Conservation (phyloP, 2,329 filamentous ascomycete genomes). For the Drechmeria coniospora region DNA sequence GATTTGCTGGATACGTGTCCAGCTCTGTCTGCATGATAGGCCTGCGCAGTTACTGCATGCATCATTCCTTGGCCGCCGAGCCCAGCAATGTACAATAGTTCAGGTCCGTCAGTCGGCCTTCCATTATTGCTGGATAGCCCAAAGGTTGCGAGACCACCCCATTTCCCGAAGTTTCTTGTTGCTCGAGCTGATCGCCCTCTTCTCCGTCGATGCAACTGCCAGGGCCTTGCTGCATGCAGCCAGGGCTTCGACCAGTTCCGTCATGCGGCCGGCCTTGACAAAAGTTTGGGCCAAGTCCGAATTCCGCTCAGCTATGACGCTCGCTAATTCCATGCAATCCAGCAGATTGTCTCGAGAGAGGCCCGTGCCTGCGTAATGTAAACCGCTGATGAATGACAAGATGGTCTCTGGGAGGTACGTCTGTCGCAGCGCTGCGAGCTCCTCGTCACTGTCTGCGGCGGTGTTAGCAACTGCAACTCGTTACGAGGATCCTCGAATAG, state of each 20-base stretch:
- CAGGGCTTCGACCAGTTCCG: slow-evolving; percentile 61
- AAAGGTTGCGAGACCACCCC: slow-evolving; percentile 49
- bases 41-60: no score
- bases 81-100: no score
- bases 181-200: slow-evolving; percentile 30
- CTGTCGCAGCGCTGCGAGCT: slow-evolving; percentile 51
- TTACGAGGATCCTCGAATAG: not conserved
- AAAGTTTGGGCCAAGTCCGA: slow-evolving; percentile 53
- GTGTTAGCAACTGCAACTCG: slow-evolving; percentile 1
- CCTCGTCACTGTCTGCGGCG: slow-evolving; percentile 31
- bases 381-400: slow-evolving; percentile 65
- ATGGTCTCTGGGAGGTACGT: slow-evolving; percentile 76
- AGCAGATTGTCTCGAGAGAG: slow-evolving; percentile 63
- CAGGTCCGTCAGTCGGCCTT: no score
- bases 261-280: slow-evolving; percentile 49
- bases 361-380: slow-evolving; percentile 64
- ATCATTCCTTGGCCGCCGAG: not conserved
- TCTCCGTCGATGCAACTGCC: slow-evolving; percentile 38
- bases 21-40: no score
- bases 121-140: slow-evolving; percentile 31
- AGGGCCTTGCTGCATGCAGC: slow-evolving; percentile 64
- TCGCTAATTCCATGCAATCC: slow-evolving; percentile 75
- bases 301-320: slow-evolving; percentile 54
- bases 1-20: no score
- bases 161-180: slow-evolving; percentile 46